Evolutionary conservation across 164 flowering plant species (phyloP), one percentile per base, ranked within the genome.

Genomic region (Berberis thunbergii): DNA sequence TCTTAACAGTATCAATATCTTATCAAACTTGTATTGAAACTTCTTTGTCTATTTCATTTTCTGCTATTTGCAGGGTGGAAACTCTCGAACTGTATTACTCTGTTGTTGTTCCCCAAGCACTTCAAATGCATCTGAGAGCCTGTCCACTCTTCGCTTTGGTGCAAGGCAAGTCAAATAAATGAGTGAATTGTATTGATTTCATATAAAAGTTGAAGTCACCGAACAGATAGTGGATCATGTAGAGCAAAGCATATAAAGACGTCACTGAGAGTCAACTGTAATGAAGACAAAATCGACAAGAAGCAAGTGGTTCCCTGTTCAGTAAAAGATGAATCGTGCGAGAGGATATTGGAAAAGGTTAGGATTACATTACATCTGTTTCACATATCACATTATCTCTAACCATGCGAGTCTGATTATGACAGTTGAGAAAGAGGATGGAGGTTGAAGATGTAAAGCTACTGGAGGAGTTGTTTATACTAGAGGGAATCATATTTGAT

Each of bases 71-170:
- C 79, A 89, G 98, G 89, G 96, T 44, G 93, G 96, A 41, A 83
- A 79, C 69, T 89, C 86, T 3, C 82, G 77, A 57, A 82, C 88
- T 68, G 89, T 93, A 53, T 72, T 92, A 48, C 80, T 92, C 2
- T 89, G 95, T 63, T 89, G 98, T 72, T 92, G 96, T 77, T 92
- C 98, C 1, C 95, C 96, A 42, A 84, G 96, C 77, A 69, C 77
- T 64, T 73, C 74, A 59, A 89, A 86, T 81, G 80, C 84, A 71
- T 68, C 86, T 50, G 98, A 89, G 74, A 92, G 79, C 70, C 70
- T 92, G 39, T 89, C 98, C 40, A 89, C 96, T 44, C 88, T 92
- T 57, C 86, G 96, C 4, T 89, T 92, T 79, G 98, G 93, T 70
- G 76, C 85, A 50, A 87, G 98, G 98, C 81, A 61, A 63, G 76